Percentiles rank a stretch among this genome's conserved stretches.
These are phyloP conservation scores for Pistacia atlantica DNA, from an alignment of 345 rosid genomes.

Conservation along the genomic window DNA sequence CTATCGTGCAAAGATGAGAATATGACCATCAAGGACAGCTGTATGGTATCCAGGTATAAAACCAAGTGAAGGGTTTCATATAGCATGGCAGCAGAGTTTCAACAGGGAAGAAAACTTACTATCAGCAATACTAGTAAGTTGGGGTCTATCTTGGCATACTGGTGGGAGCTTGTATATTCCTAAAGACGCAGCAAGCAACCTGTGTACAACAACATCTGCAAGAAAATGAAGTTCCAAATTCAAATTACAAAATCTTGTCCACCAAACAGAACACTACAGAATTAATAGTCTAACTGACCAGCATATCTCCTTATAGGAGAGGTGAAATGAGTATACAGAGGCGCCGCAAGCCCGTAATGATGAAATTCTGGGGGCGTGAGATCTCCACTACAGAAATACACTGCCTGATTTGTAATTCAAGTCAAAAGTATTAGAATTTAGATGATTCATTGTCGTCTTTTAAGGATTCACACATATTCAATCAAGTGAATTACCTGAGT, in stretches of 20 bases:
- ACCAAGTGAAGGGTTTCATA: background rate
- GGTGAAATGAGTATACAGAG: conserved; percentile 94
- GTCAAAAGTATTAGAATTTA: conserved; percentile 16
- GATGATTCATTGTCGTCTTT: conserved; percentile 8
- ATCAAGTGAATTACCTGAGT: conserved; percentile 66
- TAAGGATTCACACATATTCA: conserved; percentile 14
- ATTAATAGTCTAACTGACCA: conserved; percentile 44
- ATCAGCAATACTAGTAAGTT: conserved; percentile 83
- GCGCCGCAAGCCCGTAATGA: conserved; percentile 97
- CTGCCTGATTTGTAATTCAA: conserved; percentile 60
- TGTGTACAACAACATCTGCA: conserved; percentile 92
- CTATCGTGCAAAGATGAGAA: background rate
- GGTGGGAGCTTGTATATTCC: conserved; percentile 89
- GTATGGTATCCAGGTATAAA: background rate
- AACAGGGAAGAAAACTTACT: conserved; percentile 55
- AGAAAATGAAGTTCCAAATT: conserved; percentile 26
- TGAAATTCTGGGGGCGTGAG: conserved; percentile 86
- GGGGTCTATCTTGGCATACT: conserved; percentile 78
- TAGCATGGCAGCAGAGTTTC: background rate
- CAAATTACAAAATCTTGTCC: conserved; percentile 22
- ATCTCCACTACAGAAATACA: conserved; percentile 98
- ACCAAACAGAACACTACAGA: conserved; percentile 15
- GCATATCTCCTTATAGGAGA: conserved; percentile 98
- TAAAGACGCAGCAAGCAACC: conserved; percentile 93
- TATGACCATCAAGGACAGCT: background rate